Evolutionary conservation across 129 eudicot species (phyloP), one percentile per base, ranked within the genome.

Genomic region (Flaveria trinervia): DNA sequence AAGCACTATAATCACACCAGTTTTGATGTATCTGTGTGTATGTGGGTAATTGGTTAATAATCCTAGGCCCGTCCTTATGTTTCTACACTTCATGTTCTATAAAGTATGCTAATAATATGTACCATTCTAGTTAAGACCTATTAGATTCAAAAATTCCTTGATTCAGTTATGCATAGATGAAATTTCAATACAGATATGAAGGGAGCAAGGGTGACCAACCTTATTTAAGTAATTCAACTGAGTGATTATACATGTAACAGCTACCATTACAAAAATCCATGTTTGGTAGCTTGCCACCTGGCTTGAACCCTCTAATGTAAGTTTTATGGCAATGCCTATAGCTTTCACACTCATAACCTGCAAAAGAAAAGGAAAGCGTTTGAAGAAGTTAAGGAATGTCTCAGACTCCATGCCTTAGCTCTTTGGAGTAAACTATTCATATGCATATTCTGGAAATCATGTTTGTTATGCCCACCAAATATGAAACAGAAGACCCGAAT

Each of bases 261-360:
- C 87, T 76, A 90, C 87, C 90, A 88, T 90, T 43, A 86, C 92
- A 72, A 90, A 90, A 17, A 90, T 80, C 96, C 96, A 90, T 55
- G 96, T 86, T 75, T 88, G 89, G 79, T 88, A 77, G 75, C 84
- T 62, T 68, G 88, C 85, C 73, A 84, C 88, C 83, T 90, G 93
- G 84, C 83, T 88, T 73, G 89, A 84, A 66, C 96, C 96, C 65
- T 88, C 96, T 56, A 90, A 33, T 75, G 96, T 90, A 70, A 90
- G 96, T 73, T 88, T 88, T 70, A 90, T 88, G 66, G 96, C 96
- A 28, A 90, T 90, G 43, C 96, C 96, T 71, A 90, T 87, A 68
- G 96, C 96, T 76, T 90, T 90, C 10, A 90, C 82, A 39, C 96
- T 90, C 96, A 90, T 90, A 79, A 90, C 96, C 96, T 90, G 81